These are phyloP conservation scores for Myxozyma kluyveri DNA, from an alignment of 805 yeast genomes.

Conservation along the genomic window DNA sequence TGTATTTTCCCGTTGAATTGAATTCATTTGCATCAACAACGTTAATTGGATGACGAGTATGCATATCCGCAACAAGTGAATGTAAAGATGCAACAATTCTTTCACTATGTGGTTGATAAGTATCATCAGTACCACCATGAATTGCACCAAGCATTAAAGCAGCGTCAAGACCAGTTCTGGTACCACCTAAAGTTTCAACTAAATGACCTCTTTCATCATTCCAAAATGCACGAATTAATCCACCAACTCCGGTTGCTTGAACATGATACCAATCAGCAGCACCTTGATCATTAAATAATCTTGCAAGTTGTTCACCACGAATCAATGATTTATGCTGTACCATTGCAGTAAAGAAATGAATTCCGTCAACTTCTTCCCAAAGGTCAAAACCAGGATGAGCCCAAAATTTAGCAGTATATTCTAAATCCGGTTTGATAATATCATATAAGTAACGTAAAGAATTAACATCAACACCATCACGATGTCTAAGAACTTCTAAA, in stretches of 20 bases:
- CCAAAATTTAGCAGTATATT: constrained; percentile 65
- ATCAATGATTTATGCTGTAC: constrained; percentile 69
- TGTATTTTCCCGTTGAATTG: background rate
- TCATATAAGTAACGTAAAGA: constrained; percentile 43
- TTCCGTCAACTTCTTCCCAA: constrained; percentile 83
- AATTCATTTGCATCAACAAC: constrained; percentile 23
- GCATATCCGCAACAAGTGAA: constrained; percentile 66
- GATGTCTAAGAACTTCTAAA: constrained; percentile 43
- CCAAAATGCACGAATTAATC: constrained; percentile 26
- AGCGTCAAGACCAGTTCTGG: constrained; percentile 72
- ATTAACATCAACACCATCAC: constrained; percentile 34
- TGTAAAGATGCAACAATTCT: constrained; percentile 46
- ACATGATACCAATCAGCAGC: constrained; percentile 25
- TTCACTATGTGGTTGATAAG: constrained; percentile 35
- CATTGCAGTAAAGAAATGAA: constrained; percentile 76
- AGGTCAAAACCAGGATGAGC: constrained; percentile 67
- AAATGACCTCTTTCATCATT: constrained; percentile 48
- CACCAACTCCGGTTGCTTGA: constrained; percentile 20
- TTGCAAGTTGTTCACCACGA: constrained; percentile 49
- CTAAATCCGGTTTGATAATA: constrained; percentile 66
- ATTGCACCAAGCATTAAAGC: constrained; percentile 60
- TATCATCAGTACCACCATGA: constrained; percentile 34
- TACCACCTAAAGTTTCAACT: constrained; percentile 64
- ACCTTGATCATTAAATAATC: constrained; percentile 33
- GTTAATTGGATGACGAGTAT: constrained; percentile 73